Percentiles rank a stretch among this genome's conserved stretches.
Conservation (phyloP, 257 asterid genomes). For the Fraxinus quadrangulata region DNA sequence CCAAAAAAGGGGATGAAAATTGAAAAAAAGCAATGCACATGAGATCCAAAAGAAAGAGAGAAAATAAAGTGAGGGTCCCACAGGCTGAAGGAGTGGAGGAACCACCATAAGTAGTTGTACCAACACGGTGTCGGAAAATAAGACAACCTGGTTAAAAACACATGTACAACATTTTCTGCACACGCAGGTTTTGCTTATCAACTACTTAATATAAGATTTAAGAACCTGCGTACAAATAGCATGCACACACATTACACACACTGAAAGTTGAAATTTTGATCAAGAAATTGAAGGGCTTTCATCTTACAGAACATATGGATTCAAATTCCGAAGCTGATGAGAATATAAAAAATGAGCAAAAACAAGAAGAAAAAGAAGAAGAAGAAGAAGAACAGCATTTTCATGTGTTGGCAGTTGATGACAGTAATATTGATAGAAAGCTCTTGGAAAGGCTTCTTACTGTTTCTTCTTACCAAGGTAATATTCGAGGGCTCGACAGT, state of each 20-base stretch:
- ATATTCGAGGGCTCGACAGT: not conserved
- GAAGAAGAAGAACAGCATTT: conserved; percentile 33
- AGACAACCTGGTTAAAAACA: conserved; percentile 37
- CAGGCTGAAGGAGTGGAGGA: conserved; percentile 21
- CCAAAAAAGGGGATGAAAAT: conserved; percentile 2
- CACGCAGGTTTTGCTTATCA: conserved; percentile 56
- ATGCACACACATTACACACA: conserved; percentile 4
- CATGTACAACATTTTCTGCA: conserved; percentile 35
- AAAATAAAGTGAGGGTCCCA: conserved; percentile 23
- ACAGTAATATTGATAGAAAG: conserved; percentile 49
- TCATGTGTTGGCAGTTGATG: conserved; percentile 68
- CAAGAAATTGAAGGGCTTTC: not conserved
- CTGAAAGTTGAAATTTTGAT: not conserved
- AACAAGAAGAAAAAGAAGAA: not conserved
- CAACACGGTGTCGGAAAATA: conserved; percentile 31
- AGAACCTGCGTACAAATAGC: conserved; percentile 8
- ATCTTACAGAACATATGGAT: conserved; percentile 27
- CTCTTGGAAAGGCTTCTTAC: conserved; percentile 60
- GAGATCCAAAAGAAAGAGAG: not conserved
- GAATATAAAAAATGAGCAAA: not conserved
- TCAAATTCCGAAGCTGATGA: conserved; percentile 24
- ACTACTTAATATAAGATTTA: conserved; percentile 39
- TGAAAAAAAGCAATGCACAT: conserved; percentile 2
- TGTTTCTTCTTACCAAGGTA: conserved; percentile 59
- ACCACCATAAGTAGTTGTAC: conserved; percentile 36